Evolutionary conservation across 768 basidiomycete genomes (phyloP), one percentile per base, ranked within the genome.

Genomic region (Dioszegia aurantiaca): DNA sequence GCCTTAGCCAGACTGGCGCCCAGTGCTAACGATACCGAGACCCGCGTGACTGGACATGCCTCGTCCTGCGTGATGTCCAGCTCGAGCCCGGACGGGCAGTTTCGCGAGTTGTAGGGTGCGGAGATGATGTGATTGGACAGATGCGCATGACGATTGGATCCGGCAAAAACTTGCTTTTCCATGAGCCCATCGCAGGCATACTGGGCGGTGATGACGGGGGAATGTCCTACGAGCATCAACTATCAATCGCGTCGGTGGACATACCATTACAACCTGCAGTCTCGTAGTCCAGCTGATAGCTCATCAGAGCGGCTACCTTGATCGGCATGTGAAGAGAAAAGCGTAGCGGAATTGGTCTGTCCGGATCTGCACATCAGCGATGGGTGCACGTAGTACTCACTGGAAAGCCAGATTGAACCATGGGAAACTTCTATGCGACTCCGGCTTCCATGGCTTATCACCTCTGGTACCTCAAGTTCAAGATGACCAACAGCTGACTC

Each of bases 1-100:
- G 84, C 81, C 36, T 87, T 81, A 1, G 88, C 89, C 5, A 89
- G 58, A 1, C 86, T 89, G 10, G 82, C 80, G 74, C 80, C 79
- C 84, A 85, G 85, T 70, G 92, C 88, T 6, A 94, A 69, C 14
- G 77, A 76, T n/a, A 94, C 69, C 1, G 72, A 64, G 3, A 92
- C 62, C 16, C 51, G 70, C 55, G 61, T 65, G 17, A 77, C 79
- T 49, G 33, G 75, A 72, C 89, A 92, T 19, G 79, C 28, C 0
- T 63, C 55, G 31, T 71, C 61, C 31, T 69, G 65, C 33, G 58
- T 71, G 11, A 74, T 36, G 9, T 73, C 62, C 21, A 77, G 43
- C 43, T 47, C 14, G n/a, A 56, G 19, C 8, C 54, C 54, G 1
- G 42, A 21, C 11, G 33, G 9, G 44, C 51, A 40, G 14, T 26